A percentile compares a stretch with the other conserved stretches of the same genome.
Conservation (phyloP, 2,329 filamentous ascomycete genomes). For the Septoria petroselini region DNA sequence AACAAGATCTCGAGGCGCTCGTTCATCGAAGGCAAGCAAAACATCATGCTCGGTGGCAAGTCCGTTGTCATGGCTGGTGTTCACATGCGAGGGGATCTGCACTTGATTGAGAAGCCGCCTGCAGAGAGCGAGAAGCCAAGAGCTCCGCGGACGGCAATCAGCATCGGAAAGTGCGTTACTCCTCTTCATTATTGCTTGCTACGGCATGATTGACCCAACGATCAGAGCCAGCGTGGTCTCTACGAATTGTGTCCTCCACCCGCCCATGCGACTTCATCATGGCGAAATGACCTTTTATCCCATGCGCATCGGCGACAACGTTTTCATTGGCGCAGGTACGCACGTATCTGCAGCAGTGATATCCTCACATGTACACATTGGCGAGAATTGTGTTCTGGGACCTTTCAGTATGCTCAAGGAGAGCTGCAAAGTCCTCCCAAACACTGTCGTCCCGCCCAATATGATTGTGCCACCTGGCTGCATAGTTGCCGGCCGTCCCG, state of each 20-base stretch:
- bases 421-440: slow-evolving; percentile 82
- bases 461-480: slow-evolving; percentile 93
- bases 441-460: slow-evolving; percentile 75
- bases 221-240: slow-evolving; percentile 81
- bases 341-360: slow-evolving; percentile 81
- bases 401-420: slow-evolving; percentile 92
- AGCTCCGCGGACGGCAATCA: slow-evolving; percentile 59
- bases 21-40: slow-evolving; percentile 88
- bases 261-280: slow-evolving; percentile 77
- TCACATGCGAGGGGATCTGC: slow-evolving; percentile 86
- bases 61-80: slow-evolving; percentile 95
- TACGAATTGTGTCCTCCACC: slow-evolving; percentile 72
- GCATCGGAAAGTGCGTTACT: slow-evolving; percentile 60
- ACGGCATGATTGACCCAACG: not conserved
- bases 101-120: slow-evolving; percentile 42
- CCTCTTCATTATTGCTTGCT: not conserved
- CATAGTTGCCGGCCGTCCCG: slow-evolving; percentile 81
- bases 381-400: slow-evolving; percentile 70
- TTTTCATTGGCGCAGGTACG: slow-evolving; percentile 69
- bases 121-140: slow-evolving; percentile 34
- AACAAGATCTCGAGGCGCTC: slow-evolving; percentile 97
- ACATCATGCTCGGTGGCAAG: slow-evolving; percentile 93
- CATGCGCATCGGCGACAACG: slow-evolving; percentile 89
- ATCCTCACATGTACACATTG: slow-evolving; percentile 82
- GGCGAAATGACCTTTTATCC: slow-evolving; percentile 76